These are phyloP conservation scores for Acmispon strigosus DNA, from an alignment of 306 rosid genomes.

Conservation along the genomic window DNA sequence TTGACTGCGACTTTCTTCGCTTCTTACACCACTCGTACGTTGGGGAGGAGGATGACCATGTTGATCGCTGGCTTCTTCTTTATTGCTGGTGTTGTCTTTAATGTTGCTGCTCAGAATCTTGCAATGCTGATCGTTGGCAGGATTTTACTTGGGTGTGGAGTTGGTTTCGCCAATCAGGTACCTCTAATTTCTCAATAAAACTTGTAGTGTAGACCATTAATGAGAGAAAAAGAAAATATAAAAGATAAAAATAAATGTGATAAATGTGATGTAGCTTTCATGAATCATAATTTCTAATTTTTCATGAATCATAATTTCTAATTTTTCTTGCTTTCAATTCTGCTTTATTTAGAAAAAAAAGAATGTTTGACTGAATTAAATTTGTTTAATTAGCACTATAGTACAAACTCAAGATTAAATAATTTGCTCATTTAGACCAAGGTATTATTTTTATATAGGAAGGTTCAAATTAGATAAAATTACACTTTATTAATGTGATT, in stretches of 20 bases:
- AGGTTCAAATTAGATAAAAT: neutral
- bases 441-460: neutral
- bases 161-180: constrained; percentile 93
- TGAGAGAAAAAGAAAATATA: too few relatives aligned
- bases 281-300: too few relatives aligned
- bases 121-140: constrained; percentile 62
- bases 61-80: constrained; percentile 60
- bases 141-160: constrained; percentile 72
- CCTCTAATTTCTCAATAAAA: too few relatives aligned
- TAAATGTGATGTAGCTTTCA: too few relatives aligned
- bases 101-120: constrained; percentile 49
- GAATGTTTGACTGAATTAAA: too few relatives aligned
- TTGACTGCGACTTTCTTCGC: constrained; percentile 58
- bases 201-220: too few relatives aligned
- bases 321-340: too few relatives aligned
- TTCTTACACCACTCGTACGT: constrained; percentile 48
- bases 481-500: neutral
- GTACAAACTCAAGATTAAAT: neutral
- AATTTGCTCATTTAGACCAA: neutral
- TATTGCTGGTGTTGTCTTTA: constrained; percentile 40
- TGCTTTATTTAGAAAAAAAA: too few relatives aligned
- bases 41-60: constrained; percentile 68
- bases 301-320: too few relatives aligned
- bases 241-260: too few relatives aligned
- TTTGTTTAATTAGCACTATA: too few relatives aligned